Conservation (phyloP, 805 yeast species). For the Yarrowia sp. region DNA sequence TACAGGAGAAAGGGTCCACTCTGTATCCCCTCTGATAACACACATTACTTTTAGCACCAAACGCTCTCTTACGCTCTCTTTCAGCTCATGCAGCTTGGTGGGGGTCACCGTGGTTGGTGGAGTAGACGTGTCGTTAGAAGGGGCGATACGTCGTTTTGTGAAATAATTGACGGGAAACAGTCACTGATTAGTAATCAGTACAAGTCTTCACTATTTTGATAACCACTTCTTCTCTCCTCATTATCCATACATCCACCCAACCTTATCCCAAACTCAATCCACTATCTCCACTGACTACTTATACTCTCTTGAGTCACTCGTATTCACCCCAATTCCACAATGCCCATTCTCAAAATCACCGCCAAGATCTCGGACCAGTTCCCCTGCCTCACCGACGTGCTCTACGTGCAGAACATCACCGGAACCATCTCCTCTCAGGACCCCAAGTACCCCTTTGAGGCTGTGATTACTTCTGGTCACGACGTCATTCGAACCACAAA, state of each 20-base stretch:
- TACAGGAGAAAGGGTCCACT: too few relatives aligned
- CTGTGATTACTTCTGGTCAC: slow-evolving; percentile 52
- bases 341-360: slow-evolving; percentile 30
- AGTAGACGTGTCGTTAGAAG: too few relatives aligned
- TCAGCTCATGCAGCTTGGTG: slow-evolving; percentile 4
- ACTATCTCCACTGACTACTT: background rate
- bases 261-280: slow-evolving; percentile 1
- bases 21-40: too few relatives aligned
- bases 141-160: too few relatives aligned
- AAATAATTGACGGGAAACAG: too few relatives aligned
- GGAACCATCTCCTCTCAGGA: slow-evolving; percentile 50
- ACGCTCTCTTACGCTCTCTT: slow-evolving; percentile 9
- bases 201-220: too few relatives aligned
- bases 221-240: too few relatives aligned
- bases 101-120: slow-evolving; percentile 3
- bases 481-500: slow-evolving; percentile 59
- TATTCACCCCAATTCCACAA: background rate
- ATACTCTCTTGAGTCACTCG: background rate
- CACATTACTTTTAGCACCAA: background rate
- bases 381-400: slow-evolving; percentile 27
- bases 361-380: slow-evolving; percentile 38
- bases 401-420: slow-evolving; percentile 37
- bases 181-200: too few relatives aligned
- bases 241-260: background rate
- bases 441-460: slow-evolving; percentile 53